Percentiles rank a stretch among this genome's conserved stretches.
Evolutionary conservation across 1,139 yeast species (phyloP).

Genomic region (Lodderomyces elongisporus): DNA sequence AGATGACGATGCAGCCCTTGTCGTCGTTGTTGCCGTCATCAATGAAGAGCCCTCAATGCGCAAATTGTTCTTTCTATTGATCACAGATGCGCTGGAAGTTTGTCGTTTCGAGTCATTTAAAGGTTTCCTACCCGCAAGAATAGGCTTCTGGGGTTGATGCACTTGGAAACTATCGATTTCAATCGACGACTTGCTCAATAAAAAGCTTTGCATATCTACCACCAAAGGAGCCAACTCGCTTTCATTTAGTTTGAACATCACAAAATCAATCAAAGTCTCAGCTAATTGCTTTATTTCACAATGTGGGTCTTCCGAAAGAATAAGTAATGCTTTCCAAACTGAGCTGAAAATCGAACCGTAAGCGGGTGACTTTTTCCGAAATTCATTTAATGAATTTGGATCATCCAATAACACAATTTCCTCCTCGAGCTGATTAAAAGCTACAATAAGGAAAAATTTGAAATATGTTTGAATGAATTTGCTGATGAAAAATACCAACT

Average conservation of each 20-base stretch:
- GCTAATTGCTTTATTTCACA: conserved; percentile 74
- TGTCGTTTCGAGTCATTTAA: conserved; percentile 23
- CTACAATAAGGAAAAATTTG: conserved; percentile 77
- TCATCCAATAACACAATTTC: conserved; percentile 67
- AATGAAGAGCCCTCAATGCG: conserved; percentile 28
- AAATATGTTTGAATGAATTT: conserved; percentile 67
- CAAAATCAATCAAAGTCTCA: conserved; percentile 68
- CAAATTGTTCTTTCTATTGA: conserved; percentile 26
- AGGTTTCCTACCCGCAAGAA: conserved; percentile 25
- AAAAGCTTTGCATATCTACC: conserved; percentile 58
- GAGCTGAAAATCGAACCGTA: conserved; percentile 86
- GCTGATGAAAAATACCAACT: conserved; percentile 72
- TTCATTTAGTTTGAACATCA: conserved; percentile 59
- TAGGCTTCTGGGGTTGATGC: conserved; percentile 30
- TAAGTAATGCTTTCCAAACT: conserved; percentile 79
- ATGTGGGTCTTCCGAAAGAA: conserved; percentile 86
- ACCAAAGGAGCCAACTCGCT: conserved; percentile 65
- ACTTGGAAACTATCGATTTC: conserved; percentile 40
- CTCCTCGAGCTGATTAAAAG: conserved; percentile 80
- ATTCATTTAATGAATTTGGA: conserved; percentile 54
- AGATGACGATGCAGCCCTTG: conserved; percentile 34
- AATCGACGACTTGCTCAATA: conserved; percentile 48
- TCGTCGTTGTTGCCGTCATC: conserved; percentile 20
- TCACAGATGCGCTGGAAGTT: conserved; percentile 27
- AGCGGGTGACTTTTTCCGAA: conserved; percentile 61